Conservation (phyloP, 78 protist species). For the Dictyostelium brefeldianum region DNA sequence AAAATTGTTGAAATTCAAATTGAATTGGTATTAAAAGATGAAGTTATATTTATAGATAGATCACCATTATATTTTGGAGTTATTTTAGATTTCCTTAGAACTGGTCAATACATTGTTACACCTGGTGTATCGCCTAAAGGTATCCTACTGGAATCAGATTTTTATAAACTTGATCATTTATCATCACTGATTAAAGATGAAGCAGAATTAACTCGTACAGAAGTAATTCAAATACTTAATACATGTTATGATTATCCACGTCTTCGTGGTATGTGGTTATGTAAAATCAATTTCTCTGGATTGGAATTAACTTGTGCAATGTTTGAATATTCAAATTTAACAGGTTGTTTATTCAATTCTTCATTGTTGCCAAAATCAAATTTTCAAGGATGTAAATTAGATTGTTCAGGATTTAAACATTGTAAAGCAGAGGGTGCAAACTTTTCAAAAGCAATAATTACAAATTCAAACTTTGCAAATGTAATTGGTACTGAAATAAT, state of each 20-base stretch:
- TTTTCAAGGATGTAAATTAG: slow-evolving; percentile 14
- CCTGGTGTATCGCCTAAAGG: slow-evolving; percentile 1
- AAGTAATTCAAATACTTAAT: slow-evolving; percentile 46
- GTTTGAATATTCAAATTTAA: slow-evolving; percentile 48
- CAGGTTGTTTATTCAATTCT: neutral
- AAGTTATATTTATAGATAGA: slow-evolving; percentile 62
- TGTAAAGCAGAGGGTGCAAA: slow-evolving; percentile 20
- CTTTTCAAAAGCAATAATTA: slow-evolving; percentile 4
- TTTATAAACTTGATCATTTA: slow-evolving; percentile 22
- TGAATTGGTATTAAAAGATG: slow-evolving; percentile 29
- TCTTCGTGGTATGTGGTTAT: slow-evolving; percentile 55
- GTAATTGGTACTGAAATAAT: slow-evolving; percentile 2
- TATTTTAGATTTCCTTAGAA: slow-evolving; percentile 44
- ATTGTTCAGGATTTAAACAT: neutral
- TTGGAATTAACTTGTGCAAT: slow-evolving; percentile 42
- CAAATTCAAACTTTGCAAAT: slow-evolving; percentile 13
- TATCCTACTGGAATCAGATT: slow-evolving; percentile 24
- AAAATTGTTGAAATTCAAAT: slow-evolving; percentile 65
- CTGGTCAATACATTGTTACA: slow-evolving; percentile 1
- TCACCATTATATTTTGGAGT: slow-evolving; percentile 40
- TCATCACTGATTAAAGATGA: slow-evolving; percentile 21
- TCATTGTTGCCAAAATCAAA: neutral
- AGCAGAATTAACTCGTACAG: slow-evolving; percentile 48
- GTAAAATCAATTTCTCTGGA: slow-evolving; percentile 44
- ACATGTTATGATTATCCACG: slow-evolving; percentile 73